Percentiles rank a stretch among this genome's conserved stretches.
Conservation (phyloP, 192 early-diverging fungal genomes). For the Gonapodya sp. region DNA sequence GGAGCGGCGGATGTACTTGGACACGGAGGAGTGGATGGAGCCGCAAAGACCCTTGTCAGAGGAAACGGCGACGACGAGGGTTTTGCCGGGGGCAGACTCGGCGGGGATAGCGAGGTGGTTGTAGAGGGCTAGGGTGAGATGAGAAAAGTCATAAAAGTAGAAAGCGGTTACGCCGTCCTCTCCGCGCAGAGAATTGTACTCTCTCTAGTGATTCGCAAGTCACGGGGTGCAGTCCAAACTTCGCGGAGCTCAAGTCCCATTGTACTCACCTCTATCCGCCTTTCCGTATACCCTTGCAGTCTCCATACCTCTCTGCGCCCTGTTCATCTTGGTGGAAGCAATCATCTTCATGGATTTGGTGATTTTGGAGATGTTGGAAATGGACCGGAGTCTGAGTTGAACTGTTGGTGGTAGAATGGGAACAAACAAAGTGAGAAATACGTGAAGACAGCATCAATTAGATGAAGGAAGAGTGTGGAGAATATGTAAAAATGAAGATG, state of each 20-base stretch:
- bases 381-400: constrained; percentile 87
- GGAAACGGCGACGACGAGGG: constrained; percentile 71
- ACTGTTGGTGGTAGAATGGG: constrained; percentile 45
- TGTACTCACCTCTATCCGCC: constrained; percentile 46
- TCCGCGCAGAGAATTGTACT: neutral
- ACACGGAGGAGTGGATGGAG: constrained; percentile 92
- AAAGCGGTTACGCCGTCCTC: neutral
- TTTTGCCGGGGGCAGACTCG: constrained; percentile 50
- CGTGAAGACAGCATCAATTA: constrained; percentile 13
- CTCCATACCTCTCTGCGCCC: constrained; percentile 81
- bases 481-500: neutral
- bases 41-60: constrained; percentile 98
- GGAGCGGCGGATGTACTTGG: constrained; percentile 66
- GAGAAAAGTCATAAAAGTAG: neutral
- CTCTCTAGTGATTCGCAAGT: neutral
- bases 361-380: constrained; percentile 98
- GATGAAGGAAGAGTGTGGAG: neutral
- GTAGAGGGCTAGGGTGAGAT: constrained; percentile 46
- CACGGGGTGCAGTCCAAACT: neutral
- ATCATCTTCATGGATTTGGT: constrained; percentile 99
- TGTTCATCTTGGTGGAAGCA: constrained; percentile 94
- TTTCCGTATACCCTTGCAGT: constrained; percentile 66
- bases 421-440: too few relatives aligned
- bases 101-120: constrained; percentile 60
- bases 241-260: neutral